A percentile compares a stretch with the other conserved stretches of the same genome.
Evolutionary conservation across 139 green algal genomes (phyloP).

Genomic region (Pleodorina starrii): DNA sequence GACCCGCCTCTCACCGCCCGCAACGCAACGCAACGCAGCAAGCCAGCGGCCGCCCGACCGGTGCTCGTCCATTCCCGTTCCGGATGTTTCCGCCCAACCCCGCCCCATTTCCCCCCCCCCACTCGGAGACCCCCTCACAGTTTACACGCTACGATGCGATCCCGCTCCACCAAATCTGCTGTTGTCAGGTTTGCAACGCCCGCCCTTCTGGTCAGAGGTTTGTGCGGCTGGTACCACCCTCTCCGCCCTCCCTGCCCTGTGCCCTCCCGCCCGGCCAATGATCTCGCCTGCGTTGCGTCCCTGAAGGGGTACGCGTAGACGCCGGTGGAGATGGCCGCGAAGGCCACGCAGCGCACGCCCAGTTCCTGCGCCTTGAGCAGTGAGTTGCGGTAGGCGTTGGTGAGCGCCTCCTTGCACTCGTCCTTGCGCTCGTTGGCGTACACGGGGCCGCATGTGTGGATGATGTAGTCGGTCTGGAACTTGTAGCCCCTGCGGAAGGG

Average conservation of each 20-base stretch:
- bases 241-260: too few relatives aligned
- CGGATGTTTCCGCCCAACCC: too few relatives aligned
- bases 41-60: too few relatives aligned
- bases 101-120: too few relatives aligned
- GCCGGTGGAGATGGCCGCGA: conserved; percentile 42
- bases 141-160: not conserved
- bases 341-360: conserved; percentile 8
- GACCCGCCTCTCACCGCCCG: too few relatives aligned
- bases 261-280: not conserved
- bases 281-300: conserved; percentile 25
- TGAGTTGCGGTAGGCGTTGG: conserved; percentile 20
- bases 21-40: too few relatives aligned
- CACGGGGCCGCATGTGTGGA: conserved; percentile 35
- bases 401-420: not conserved
- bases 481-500: conserved; percentile 3
- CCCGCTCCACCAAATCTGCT: not conserved
- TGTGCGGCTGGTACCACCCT: too few relatives aligned
- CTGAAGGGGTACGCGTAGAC: conserved; percentile 47
- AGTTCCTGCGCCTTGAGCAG: conserved; percentile 1
- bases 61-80: too few relatives aligned
- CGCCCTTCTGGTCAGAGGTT: not conserved
- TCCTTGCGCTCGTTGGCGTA: conserved; percentile 11
- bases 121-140: not conserved
- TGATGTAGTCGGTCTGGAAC: conserved; percentile 26
- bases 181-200: not conserved